Percentiles rank a stretch among this genome's conserved stretches.
These are phyloP conservation scores for Triglochin maritima DNA, from an alignment of 106 monocot genomes.

Conservation along the genomic window DNA sequence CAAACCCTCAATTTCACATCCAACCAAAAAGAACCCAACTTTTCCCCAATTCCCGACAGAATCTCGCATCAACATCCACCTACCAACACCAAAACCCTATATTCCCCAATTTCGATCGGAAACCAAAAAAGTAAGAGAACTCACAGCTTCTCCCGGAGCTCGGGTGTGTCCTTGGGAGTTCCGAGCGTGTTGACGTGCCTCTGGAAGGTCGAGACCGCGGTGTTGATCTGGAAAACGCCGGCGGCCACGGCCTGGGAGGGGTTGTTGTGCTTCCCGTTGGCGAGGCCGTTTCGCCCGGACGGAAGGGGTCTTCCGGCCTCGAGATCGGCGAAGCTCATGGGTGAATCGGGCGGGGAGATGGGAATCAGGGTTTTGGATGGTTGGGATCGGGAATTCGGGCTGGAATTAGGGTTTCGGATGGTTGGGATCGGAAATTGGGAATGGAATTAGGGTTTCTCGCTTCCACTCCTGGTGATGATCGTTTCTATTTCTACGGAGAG, in stretches of 20 bases:
- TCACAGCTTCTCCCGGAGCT: constrained; percentile 58
- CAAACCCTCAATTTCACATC: too few relatives aligned
- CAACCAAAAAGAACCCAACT: too few relatives aligned
- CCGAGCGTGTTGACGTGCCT: constrained; percentile 57
- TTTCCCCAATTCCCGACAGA: too few relatives aligned
- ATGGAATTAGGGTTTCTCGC: neutral
- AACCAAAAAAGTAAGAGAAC: neutral
- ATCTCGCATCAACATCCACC: too few relatives aligned
- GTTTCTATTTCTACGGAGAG: too few relatives aligned
- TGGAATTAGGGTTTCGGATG: neutral
- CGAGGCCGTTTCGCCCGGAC: constrained; percentile 6
- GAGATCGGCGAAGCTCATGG: constrained; percentile 73
- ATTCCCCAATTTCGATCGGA: neutral
- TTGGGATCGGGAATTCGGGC: too few relatives aligned
- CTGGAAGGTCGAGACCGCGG: constrained; percentile 58
- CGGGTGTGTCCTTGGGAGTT: constrained; percentile 67
- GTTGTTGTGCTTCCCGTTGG: constrained; percentile 17
- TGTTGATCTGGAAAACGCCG: constrained; percentile 64
- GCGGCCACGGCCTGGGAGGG: constrained; percentile 45
- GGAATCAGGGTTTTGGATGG: neutral
- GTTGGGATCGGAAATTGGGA: neutral
- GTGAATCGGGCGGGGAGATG: neutral
- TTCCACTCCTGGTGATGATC: too few relatives aligned
- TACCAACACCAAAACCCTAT: neutral
- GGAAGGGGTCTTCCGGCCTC: constrained; percentile 27